Percentiles rank a stretch among this genome's conserved stretches.
phyloP scores from a whole-genome alignment of 371 early-diverging fungal species.

The Rhizomucor miehei region DNA sequence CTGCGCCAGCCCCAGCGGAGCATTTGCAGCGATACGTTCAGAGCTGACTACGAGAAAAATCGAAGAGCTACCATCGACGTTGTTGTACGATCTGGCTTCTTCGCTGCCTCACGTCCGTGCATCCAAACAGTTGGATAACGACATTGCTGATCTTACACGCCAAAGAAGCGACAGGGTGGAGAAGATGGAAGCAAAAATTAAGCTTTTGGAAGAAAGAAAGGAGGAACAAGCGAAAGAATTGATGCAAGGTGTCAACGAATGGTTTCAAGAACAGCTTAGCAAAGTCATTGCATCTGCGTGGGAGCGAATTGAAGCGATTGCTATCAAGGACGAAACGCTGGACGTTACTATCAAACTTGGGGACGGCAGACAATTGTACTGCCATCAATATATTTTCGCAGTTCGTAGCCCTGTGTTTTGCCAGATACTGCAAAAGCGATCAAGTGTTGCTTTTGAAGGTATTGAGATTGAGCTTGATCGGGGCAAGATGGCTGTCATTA shows the following conservation, averaged over 20 bases:
- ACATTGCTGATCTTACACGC: conserved; percentile 1
- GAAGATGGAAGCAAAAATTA: not conserved
- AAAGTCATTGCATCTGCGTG: conserved; percentile 14
- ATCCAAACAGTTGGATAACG: conserved; percentile 1
- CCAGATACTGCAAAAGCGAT: conserved; percentile 3
- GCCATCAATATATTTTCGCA: conserved; percentile 35
- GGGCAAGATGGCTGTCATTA: conserved; percentile 12
- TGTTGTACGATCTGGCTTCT: conserved; percentile 28
- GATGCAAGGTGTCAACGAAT: not conserved
- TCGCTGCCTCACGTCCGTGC: conserved; percentile 34
- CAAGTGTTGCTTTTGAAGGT: not conserved
- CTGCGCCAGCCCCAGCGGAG: conserved; percentile 53
- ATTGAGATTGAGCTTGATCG: not conserved
- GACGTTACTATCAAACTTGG: conserved; percentile 40
- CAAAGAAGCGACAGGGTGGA: conserved; percentile 1
- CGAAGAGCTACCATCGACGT: conserved; percentile 18
- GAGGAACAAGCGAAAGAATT: not conserved
- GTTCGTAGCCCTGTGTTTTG: conserved; percentile 24
- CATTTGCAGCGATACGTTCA: conserved; percentile 58
- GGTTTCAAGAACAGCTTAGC: conserved; percentile 4
- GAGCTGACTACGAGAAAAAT: conserved; percentile 19
- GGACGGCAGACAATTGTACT: conserved; percentile 35
- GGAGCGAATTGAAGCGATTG: conserved; percentile 6
- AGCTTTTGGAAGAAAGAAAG: not conserved
- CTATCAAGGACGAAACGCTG: conserved; percentile 17